phyloP scores from a whole-genome alignment of 2,329 filamentous ascomycete genomes.

The Cordyceps javanica region DNA sequence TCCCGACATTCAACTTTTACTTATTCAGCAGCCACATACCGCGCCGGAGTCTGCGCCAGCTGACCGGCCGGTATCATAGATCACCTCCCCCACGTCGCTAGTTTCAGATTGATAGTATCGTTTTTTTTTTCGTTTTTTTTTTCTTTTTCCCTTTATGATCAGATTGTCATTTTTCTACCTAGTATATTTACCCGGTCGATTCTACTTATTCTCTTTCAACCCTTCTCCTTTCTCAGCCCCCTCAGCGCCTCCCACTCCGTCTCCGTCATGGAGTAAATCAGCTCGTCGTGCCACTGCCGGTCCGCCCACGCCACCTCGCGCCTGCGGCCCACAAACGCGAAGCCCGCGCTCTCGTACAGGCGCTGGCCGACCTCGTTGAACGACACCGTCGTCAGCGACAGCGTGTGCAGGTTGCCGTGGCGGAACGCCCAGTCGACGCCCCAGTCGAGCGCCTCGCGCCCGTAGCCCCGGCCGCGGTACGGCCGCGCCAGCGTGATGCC shows the following conservation, averaged over 20 bases:
- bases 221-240: not conserved
- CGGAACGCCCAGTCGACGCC: slow-evolving; percentile 14
- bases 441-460: slow-evolving; percentile 13
- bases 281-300: slow-evolving; percentile 11
- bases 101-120: no score
- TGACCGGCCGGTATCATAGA: no score
- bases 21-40: no score
- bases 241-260: slow-evolving; percentile 10
- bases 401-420: slow-evolving; percentile 8
- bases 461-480: slow-evolving; percentile 9
- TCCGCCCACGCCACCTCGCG: slow-evolving; percentile 10
- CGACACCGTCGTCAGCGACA: slow-evolving; percentile 7
- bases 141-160: no score
- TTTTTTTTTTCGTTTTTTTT: no score
- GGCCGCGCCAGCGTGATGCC: slow-evolving; percentile 7
- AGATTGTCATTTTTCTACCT: no score
- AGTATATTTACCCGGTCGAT: no score
- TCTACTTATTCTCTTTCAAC: not conserved
- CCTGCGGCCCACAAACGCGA: not conserved
- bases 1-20: no score
- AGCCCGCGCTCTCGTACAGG: slow-evolving; percentile 8
- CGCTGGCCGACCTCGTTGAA: slow-evolving; percentile 6
- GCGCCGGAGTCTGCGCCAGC: no score
- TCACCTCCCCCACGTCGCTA: no score
- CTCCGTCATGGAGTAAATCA: slow-evolving; percentile 12